Evolutionary conservation across 129 eudicot species (phyloP), one percentile per base, ranked within the genome.

Genomic region (Smallanthus sonchifolius): DNA sequence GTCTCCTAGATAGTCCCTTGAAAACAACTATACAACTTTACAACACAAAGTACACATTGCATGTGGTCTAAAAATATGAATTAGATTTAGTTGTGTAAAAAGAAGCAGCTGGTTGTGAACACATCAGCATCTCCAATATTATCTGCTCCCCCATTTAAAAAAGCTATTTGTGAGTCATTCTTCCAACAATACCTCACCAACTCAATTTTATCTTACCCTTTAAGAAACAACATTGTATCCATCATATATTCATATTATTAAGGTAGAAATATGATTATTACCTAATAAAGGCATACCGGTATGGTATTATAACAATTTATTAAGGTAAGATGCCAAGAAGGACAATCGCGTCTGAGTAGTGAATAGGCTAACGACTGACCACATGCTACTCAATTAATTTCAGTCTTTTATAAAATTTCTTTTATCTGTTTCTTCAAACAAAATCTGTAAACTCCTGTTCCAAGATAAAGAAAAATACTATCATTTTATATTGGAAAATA

Each of bases 41-140:
- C 24, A 3, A 63, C 44, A 34, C 28, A 11, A 24, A 24, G 30
- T 24, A 24, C 30, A 24, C 0, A 24, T 24, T 24, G 30, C 30
- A 0, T 24, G 30, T 24, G 30, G 30, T 24, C 30, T 30, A 59
- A 59, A 59, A 24, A 59, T 8, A 24, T 28, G 16, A 66, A 19
- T 19, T 19, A 65, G 16, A 66, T 10, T 19, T 19, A 65, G 36
- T 32, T 19, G 15, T 20, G 7, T 19, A 42, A 66, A 69, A 70
- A 72, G 63, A 15, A 40, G 52, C 51, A 28, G 56, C 7, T 30
- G 36, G 57, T 73, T 43, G 70, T 42, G 45, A 59, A 73, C 69
- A 73, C 69, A 73, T 59, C 59, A 73, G 69, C 69, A 73, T 73
- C 69, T 61, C 77, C 77, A 73, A 60, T 70, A 61, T 43, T 60